Base-by-base conservation (phyloP, 2,329 filamentous ascomycete genomes). In the Pseudogymnoascus sp. region DNA sequence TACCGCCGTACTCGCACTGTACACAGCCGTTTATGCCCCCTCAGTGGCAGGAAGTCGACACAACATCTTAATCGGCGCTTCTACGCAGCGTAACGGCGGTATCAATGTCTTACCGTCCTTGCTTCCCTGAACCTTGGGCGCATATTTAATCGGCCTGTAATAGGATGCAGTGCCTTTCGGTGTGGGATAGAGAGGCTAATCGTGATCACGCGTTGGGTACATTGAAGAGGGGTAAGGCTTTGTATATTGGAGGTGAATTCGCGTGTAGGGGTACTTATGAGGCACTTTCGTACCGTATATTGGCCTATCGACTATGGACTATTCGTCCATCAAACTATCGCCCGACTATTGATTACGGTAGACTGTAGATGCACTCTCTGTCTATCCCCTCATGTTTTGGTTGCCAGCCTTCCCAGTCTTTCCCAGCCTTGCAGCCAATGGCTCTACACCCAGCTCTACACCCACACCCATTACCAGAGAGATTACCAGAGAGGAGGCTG, bases 171-270 rank as follows among this genome's bases (percentile, higher is more conserved):
- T 54, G 9, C 16, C 25, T 18, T 22, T 22, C 25, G 28, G 47
- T 54, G 47, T 54, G 47, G 47, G n/a, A 54, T 32, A 54, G 5
- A 32, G 6, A 16, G 47, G 28, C 47, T 54, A 32, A 54, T 25
- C 47, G 47, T 54, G 47, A 54, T 54, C 47, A 54, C 47, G 47
- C 47, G 47, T 54, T 34, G 28, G n/a, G 30, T 54, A 54, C 47
- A 32, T 54, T 8, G 47, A 54, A 54, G 47, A 54, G 47, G 47
- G 47, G 47, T 54, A 54, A 54, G 5, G n/a, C 5, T 9, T 32
- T 54, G 47, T 54, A 54, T 4, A 54, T 54, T 14, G 32, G 4
- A 54, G 47, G 28, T 32, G 1, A 32, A 32, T 32, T 34, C 1
- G 8, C 9, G 47, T 7, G 28, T 32, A 54, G 47, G 18, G 47